Percentiles rank a stretch among this genome's conserved stretches.
phyloP scores from a whole-genome alignment of 2,329 filamentous ascomycete species.

The Cryoendolithus antarcticus region DNA sequence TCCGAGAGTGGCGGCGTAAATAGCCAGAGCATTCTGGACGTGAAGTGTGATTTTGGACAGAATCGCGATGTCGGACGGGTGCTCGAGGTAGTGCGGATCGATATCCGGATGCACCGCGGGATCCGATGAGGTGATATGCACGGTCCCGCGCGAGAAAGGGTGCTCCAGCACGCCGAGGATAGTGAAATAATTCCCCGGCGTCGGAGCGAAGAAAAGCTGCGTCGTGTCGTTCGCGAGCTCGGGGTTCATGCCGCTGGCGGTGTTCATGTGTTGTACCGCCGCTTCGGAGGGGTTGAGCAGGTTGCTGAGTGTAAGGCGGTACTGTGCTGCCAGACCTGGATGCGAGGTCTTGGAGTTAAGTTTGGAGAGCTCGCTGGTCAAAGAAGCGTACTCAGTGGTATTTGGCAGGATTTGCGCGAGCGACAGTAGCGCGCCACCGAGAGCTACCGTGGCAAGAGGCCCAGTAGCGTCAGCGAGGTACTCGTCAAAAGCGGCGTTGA shows the following conservation, averaged over 20 bases:
- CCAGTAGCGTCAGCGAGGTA: slow-evolving; percentile 10
- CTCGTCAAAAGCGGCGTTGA: slow-evolving; percentile 21
- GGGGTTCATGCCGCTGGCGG: slow-evolving; percentile 13
- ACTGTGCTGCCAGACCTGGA: neutral
- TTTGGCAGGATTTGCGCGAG: neutral
- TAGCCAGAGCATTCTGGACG: slow-evolving; percentile 7
- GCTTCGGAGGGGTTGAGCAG: slow-evolving; percentile 11
- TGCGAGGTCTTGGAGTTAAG: neutral
- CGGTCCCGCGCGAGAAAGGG: slow-evolving; percentile 17
- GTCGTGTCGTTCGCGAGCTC: slow-evolving; percentile 14
- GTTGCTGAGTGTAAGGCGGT: slow-evolving; percentile 1
- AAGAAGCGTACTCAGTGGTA: neutral
- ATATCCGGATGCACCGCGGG: slow-evolving; percentile 11
- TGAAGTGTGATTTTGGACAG: slow-evolving; percentile 8
- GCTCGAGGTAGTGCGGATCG: slow-evolving; percentile 20
- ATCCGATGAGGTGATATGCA: slow-evolving; percentile 14
- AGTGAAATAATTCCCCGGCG: slow-evolving; percentile 20
- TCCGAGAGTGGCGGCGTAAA: slow-evolving; percentile 2
- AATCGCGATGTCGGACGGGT: slow-evolving; percentile 36
- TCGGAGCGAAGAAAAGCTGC: slow-evolving; percentile 17
- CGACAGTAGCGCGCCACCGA: slow-evolving; percentile 3
- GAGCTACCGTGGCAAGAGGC: slow-evolving; percentile 6
- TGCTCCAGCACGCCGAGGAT: slow-evolving; percentile 25
- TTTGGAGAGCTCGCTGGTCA: slow-evolving; percentile 2
- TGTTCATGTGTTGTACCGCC: slow-evolving; percentile 13